phyloP scores from a whole-genome alignment of 257 asterid species.

The Rubia yunnanensis region DNA sequence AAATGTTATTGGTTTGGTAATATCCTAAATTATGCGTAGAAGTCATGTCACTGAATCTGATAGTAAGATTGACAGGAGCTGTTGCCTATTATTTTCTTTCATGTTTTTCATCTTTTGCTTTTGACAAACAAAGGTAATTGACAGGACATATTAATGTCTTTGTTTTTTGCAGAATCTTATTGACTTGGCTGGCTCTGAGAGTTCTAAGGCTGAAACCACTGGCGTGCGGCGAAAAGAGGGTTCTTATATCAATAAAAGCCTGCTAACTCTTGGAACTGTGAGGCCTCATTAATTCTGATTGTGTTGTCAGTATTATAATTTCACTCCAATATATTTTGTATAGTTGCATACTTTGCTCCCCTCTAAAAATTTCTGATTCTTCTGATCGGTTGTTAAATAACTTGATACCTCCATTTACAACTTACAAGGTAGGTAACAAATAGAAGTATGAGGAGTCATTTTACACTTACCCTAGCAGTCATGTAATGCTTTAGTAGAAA shows the following conservation, averaged over 20 bases:
- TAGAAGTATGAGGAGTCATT: too few species aligned
- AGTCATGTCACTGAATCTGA: neutral
- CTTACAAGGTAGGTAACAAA: neutral
- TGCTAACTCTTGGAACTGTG: conserved; percentile 98
- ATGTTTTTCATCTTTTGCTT: neutral
- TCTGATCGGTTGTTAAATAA: neutral
- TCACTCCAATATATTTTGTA: conserved; percentile 8
- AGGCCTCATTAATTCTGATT: conserved; percentile 40
- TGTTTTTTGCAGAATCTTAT: conserved; percentile 83
- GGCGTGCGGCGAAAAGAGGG: conserved; percentile 97
- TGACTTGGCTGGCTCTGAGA: conserved; percentile 99
- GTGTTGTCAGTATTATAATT: conserved; percentile 26
- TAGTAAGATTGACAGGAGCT: neutral
- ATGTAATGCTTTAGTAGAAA: neutral
- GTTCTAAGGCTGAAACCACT: conserved; percentile 88
- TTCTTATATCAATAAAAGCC: conserved; percentile 92
- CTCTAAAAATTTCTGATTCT: neutral
- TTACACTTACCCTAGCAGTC: neutral
- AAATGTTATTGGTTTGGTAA: neutral
- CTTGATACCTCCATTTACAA: neutral
- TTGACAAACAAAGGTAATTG: conserved; percentile 19
- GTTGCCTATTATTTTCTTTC: neutral
- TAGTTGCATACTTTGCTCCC: neutral
- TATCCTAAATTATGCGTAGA: neutral
- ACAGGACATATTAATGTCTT: conserved; percentile 13